These are phyloP conservation scores for Dendrothele bispora DNA, from an alignment of 768 basidiomycete species.

Conservation along the genomic window DNA sequence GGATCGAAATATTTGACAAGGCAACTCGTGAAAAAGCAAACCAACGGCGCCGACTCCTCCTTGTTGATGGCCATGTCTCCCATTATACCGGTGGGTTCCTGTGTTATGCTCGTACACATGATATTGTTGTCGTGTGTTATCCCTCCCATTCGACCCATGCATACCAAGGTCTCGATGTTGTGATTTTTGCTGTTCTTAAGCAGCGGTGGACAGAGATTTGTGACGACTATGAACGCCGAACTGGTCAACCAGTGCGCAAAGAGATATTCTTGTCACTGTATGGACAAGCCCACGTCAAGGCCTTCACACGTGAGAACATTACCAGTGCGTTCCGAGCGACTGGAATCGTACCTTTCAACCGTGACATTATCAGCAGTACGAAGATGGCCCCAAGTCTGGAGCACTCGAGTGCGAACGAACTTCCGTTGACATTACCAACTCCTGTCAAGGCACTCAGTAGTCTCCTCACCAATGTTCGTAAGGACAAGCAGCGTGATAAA, in stretches of 20 bases:
- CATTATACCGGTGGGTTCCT: background rate
- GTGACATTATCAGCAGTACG: no score
- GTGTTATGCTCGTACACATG: background rate
- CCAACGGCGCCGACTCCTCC: constrained; percentile 12
- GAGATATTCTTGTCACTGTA: constrained; percentile 17
- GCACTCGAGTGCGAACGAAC: no score
- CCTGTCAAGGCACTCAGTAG: no score
- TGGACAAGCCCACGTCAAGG: background rate
- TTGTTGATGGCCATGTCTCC: constrained; percentile 25
- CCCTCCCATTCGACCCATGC: constrained; percentile 4
- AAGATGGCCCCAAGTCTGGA: no score
- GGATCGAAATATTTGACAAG: constrained; percentile 23
- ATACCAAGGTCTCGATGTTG: no score
- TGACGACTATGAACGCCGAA: no score
- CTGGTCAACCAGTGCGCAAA: constrained; percentile 16
- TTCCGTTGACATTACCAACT: no score
- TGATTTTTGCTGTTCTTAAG: no score
- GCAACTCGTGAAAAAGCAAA: constrained; percentile 14
- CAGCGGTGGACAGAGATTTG: constrained; percentile 5
- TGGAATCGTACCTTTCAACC: background rate
- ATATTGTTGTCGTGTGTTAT: background rate
- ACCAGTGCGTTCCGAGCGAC: background rate
- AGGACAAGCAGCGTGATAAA: no score
- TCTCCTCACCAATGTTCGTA: no score
- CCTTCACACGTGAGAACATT: background rate